These are phyloP conservation scores for Plasmopara muralis DNA, from an alignment of 352 stramenopile species.

Conservation along the genomic window DNA sequence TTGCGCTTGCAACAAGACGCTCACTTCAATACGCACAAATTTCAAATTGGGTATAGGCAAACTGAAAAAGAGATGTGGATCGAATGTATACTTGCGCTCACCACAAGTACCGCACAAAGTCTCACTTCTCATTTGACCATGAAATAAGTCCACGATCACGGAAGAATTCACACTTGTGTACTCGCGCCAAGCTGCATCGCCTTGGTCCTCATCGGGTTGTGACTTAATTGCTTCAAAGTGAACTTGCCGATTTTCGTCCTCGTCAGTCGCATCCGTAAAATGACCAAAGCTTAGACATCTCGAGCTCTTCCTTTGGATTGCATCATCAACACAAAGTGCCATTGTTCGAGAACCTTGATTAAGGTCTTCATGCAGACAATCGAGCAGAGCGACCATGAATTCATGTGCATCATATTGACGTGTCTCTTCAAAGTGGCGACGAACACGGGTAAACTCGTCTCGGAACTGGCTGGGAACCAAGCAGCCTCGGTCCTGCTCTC, in stretches of 20 bases:
- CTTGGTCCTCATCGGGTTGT: slow-evolving; percentile 68
- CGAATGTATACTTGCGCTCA: slow-evolving; percentile 93
- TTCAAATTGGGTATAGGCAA: slow-evolving; percentile 89
- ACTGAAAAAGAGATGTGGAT: slow-evolving; percentile 94
- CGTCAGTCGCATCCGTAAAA: too few relatives aligned
- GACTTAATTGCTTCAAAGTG: slow-evolving; percentile 1
- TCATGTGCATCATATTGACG: slow-evolving; percentile 95
- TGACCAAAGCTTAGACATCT: slow-evolving; percentile 21
- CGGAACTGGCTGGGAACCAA: slow-evolving; percentile 49
- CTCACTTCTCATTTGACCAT: slow-evolving; percentile 93
- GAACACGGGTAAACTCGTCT: slow-evolving; percentile 60
- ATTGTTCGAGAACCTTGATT: slow-evolving; percentile 74
- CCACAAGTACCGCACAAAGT: slow-evolving; percentile 91
- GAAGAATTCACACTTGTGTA: slow-evolving; percentile 92
- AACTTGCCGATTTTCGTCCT: too few relatives aligned
- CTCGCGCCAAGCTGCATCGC: slow-evolving; percentile 88
- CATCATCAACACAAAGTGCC: slow-evolving; percentile 6
- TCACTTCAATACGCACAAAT: slow-evolving; percentile 62
- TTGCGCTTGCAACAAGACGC: slow-evolving; percentile 56
- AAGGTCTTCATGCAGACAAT: slow-evolving; percentile 98
- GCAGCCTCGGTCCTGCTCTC: slow-evolving; percentile 40
- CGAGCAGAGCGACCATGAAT: slow-evolving; percentile 93
- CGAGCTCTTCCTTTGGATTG: slow-evolving; percentile 24
- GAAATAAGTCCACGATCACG: slow-evolving; percentile 93
- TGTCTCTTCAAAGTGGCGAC: slow-evolving; percentile 63